Evolutionary conservation across 495 filamentous ascomycete genomes (phyloP).

Genomic region (Thermochaetoides thermophila): DNA sequence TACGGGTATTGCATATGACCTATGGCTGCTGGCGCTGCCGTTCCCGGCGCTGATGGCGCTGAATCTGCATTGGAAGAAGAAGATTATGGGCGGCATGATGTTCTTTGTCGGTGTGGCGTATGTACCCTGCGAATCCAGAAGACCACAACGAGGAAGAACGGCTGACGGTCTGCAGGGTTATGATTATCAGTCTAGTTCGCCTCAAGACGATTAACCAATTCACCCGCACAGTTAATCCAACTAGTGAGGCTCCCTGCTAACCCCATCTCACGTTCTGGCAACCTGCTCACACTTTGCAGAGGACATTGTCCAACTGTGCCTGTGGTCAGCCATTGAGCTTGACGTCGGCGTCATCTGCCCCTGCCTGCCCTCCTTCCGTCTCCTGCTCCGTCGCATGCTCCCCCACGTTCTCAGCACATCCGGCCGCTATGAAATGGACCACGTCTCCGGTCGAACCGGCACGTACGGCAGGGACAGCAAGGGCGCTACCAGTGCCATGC

Average conservation of each 20-base stretch:
- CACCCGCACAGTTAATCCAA: slow-evolving; percentile 13
- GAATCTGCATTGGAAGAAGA: slow-evolving; percentile 22
- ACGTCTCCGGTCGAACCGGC: not conserved
- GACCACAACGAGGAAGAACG: too few relatives aligned
- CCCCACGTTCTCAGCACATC: slow-evolving; percentile 8
- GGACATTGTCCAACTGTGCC: slow-evolving; percentile 14
- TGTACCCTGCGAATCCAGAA: slow-evolving; percentile 8
- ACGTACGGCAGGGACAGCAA: not conserved
- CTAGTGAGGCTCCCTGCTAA: slow-evolving; percentile 8
- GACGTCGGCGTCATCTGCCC: slow-evolving; percentile 21
- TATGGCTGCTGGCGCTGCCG: slow-evolving; percentile 25
- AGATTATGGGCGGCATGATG: slow-evolving; percentile 21
- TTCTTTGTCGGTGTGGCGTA: slow-evolving; percentile 25
- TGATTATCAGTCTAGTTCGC: slow-evolving; percentile 17
- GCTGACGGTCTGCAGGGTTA: slow-evolving; percentile 10
- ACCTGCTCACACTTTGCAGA: slow-evolving; percentile 6
- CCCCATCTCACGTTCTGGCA: not conserved
- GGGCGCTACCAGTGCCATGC: too few relatives aligned
- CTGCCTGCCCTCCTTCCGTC: slow-evolving; percentile 16
- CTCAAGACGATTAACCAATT: slow-evolving; percentile 19
- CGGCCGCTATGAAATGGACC: slow-evolving; percentile 9
- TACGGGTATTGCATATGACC: slow-evolving; percentile 22
- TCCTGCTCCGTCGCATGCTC: slow-evolving; percentile 12
- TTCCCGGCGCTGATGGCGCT: slow-evolving; percentile 20
- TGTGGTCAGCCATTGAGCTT: slow-evolving; percentile 20